phyloP scores from a whole-genome alignment of 257 asterid species.

The Salvia splendens region DNA sequence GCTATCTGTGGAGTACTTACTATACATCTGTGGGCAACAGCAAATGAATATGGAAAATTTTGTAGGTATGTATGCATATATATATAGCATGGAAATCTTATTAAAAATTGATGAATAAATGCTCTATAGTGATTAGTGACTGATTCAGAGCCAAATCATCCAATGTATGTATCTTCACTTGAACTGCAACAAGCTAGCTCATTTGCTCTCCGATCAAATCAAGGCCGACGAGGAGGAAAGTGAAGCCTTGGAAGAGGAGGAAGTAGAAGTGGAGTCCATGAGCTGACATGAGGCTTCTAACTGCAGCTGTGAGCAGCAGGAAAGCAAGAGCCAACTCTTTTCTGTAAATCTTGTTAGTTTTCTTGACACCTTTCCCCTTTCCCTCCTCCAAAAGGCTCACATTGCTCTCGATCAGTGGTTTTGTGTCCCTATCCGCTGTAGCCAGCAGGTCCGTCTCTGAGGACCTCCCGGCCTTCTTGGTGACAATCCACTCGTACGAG shows the following conservation, averaged over 20 bases:
- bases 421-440: constrained; percentile 42
- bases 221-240: constrained; percentile 67
- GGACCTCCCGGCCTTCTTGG: constrained; percentile 64
- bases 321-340: constrained; percentile 75
- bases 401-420: constrained; percentile 36
- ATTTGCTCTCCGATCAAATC: constrained; percentile 75
- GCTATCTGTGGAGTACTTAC: too few relatives aligned
- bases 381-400: constrained; percentile 41
- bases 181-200: constrained; percentile 14
- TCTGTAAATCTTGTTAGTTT: constrained; percentile 64
- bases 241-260: constrained; percentile 77
- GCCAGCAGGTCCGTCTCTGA: constrained; percentile 61
- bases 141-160: too few relatives aligned
- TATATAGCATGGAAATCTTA: not conserved
- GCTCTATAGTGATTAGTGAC: too few relatives aligned
- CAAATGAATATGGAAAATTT: not conserved
- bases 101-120: constrained; percentile 18
- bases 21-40: too few relatives aligned
- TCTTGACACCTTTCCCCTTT: constrained; percentile 41
- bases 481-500: constrained; percentile 73
- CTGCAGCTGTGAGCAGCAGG: constrained; percentile 60
- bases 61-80: too few relatives aligned
- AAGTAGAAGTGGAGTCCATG: constrained; percentile 79
- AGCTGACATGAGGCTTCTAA: constrained; percentile 68
- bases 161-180: not conserved